Conservation (phyloP, 371 early-diverging fungal species). For the Mucor ambiguus region DNA sequence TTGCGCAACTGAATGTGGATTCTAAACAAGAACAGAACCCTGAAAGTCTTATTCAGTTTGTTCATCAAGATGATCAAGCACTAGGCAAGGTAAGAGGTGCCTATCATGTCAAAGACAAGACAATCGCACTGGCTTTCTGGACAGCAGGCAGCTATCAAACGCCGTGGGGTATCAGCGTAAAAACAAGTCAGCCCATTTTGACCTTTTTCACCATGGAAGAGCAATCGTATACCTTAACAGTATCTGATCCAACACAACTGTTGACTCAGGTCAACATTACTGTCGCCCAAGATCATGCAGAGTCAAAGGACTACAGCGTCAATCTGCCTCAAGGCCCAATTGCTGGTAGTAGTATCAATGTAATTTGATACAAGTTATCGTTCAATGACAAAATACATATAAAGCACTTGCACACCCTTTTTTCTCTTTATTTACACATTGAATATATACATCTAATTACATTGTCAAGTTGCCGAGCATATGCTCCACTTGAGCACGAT, state of each 20-base stretch:
- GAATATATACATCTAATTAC: conserved; percentile 9
- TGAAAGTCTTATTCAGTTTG: conserved; percentile 2
- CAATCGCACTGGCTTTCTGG: conserved; percentile 29
- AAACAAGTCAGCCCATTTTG: conserved; percentile 18
- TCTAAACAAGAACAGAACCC: neutral
- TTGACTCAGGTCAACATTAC: conserved; percentile 14
- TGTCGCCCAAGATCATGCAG: neutral
- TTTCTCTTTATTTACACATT: neutral
- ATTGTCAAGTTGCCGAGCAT: conserved; percentile 34
- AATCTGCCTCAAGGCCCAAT: conserved; percentile 10
- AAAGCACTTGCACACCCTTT: neutral
- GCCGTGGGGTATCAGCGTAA: conserved; percentile 3
- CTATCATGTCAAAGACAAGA: conserved; percentile 7
- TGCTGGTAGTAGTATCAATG: conserved; percentile 19
- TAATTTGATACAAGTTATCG: neutral
- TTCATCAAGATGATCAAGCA: conserved; percentile 10
- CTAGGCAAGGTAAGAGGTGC: conserved; percentile 17
- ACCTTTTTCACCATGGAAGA: conserved; percentile 5
- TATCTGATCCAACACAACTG: conserved; percentile 35
- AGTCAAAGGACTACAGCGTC: neutral
- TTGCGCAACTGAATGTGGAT: conserved; percentile 17
- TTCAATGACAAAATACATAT: neutral
- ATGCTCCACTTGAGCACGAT: conserved; percentile 38
- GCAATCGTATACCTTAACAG: conserved; percentile 6
- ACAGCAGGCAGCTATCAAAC: conserved; percentile 13